Evolutionary conservation across 495 filamentous ascomycete species (phyloP).

Genomic region (Pseudomonodictys pantanalensis): DNA sequence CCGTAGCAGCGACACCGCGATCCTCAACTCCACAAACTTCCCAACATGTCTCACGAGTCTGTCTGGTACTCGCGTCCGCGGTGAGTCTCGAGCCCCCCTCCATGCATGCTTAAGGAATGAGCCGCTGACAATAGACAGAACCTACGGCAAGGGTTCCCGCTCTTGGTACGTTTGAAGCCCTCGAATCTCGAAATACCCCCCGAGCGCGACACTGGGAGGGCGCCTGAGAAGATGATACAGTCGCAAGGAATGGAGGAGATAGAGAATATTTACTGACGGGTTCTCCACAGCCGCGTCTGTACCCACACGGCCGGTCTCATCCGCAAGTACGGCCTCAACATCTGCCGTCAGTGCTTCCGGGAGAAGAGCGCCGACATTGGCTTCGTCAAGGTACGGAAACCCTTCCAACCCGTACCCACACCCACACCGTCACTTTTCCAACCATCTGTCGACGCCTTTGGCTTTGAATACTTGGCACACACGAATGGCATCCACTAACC

Average conservation of each 20-base stretch:
- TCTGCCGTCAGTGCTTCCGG: slow-evolving; percentile 99
- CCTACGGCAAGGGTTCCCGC: slow-evolving; percentile 92
- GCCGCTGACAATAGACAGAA: too few species aligned
- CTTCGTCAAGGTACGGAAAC: slow-evolving; percentile 84
- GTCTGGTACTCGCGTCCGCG: slow-evolving; percentile 99
- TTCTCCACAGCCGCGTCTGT: slow-evolving; percentile 78
- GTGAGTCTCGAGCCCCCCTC: too few species aligned
- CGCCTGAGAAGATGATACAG: background rate
- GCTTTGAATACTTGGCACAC: too few species aligned
- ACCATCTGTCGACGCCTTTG: background rate
- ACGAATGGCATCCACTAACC: background rate
- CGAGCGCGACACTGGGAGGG: background rate
- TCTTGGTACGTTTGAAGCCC: slow-evolving; percentile 62
- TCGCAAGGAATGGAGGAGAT: background rate
- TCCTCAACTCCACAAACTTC: slow-evolving; percentile 4
- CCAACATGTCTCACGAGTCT: slow-evolving; percentile 91
- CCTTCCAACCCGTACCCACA: background rate
- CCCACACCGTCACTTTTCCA: background rate
- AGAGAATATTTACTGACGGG: slow-evolving; percentile 22
- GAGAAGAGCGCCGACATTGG: slow-evolving; percentile 96
- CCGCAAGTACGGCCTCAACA: slow-evolving; percentile 98
- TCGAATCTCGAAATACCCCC: too few species aligned
- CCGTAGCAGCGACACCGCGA: slow-evolving; percentile 3
- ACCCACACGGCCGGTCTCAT: slow-evolving; percentile 92
- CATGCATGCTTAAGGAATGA: too few species aligned